Evolutionary conservation across 1,284 basidiomycete species (phyloP).

Genomic region (Puccinia coronata): DNA sequence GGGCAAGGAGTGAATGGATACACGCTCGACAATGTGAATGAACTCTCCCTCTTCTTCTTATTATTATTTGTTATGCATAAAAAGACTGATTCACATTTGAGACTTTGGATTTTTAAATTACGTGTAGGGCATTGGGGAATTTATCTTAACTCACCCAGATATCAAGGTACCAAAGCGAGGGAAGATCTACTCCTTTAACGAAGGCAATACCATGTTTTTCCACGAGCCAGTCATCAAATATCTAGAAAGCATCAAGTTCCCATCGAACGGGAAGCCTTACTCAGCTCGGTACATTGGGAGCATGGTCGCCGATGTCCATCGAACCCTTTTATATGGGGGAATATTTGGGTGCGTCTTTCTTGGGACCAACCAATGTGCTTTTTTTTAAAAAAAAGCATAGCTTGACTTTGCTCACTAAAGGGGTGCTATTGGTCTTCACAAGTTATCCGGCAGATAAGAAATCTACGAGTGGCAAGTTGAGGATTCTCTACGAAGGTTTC

Average conservation of each 20-base stretch:
- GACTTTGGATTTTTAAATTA: not conserved
- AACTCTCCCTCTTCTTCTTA: not conserved
- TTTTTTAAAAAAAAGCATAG: too few relatives aligned
- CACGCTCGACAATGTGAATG: slow-evolving; percentile 78
- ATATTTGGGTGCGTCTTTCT: slow-evolving; percentile 71
- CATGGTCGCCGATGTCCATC: slow-evolving; percentile 98
- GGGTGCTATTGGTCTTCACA: not conserved
- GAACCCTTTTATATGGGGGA: slow-evolving; percentile 94
- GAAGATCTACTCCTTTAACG: slow-evolving; percentile 99
- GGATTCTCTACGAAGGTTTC: slow-evolving; percentile 96
- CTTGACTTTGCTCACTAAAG: not conserved
- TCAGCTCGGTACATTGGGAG: slow-evolving; percentile 87
- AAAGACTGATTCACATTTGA: not conserved
- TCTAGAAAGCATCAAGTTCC: slow-evolving; percentile 88
- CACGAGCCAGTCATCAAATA: slow-evolving; percentile 81
- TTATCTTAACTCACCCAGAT: slow-evolving; percentile 97
- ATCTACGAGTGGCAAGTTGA: slow-evolving; percentile 90
- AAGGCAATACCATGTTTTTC: slow-evolving; percentile 96
- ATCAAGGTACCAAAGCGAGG: slow-evolving; percentile 90
- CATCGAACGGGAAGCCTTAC: slow-evolving; percentile 59
- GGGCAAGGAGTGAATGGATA: slow-evolving; percentile 97
- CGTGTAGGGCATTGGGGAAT: slow-evolving; percentile 78
- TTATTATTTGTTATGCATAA: not conserved
- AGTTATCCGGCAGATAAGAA: slow-evolving; percentile 95
- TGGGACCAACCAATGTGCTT: not conserved